These are phyloP conservation scores for Lanmaoa rubissima DNA, from an alignment of 768 basidiomycete genomes.

Conservation along the genomic window DNA sequence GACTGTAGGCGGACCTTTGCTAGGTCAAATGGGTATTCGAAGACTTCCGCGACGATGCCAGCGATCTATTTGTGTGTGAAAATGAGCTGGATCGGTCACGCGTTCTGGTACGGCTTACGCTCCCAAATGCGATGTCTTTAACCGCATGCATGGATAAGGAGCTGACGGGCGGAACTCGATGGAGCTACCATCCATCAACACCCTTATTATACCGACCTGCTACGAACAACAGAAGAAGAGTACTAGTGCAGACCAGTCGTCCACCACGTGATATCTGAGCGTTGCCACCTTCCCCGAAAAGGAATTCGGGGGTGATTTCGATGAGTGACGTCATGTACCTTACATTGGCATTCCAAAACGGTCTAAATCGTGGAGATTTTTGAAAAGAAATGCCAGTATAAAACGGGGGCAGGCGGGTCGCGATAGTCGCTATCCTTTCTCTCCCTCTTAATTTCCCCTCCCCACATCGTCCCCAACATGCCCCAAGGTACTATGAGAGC, in stretches of 20 bases:
- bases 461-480: constrained; percentile 35
- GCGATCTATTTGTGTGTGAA: constrained; percentile 48
- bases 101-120: constrained; percentile 32
- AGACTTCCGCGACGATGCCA: constrained; percentile 82
- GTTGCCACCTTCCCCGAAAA: not conserved
- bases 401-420: constrained; percentile 9
- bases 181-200: not conserved
- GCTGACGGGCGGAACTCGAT: not conserved
- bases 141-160: constrained; percentile 26
- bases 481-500: constrained; percentile 70
- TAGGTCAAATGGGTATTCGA: constrained; percentile 92
- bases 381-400: constrained; percentile 19
- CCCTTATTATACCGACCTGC: no score
- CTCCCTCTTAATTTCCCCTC: constrained; percentile 1
- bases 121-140: constrained; percentile 50
- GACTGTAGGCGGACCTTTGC: constrained; percentile 90
- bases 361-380: constrained; percentile 4
- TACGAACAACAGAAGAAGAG: no score
- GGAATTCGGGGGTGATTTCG: constrained; percentile 1
- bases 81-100: not conserved
- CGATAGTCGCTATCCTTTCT: not conserved
- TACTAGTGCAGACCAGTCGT: no score
- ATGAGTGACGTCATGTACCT: constrained; percentile 29
- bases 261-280: constrained; percentile 14
- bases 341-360: constrained; percentile 18